These are phyloP conservation scores for Chiua virens DNA, from an alignment of 768 basidiomycete species.

Conservation along the genomic window DNA sequence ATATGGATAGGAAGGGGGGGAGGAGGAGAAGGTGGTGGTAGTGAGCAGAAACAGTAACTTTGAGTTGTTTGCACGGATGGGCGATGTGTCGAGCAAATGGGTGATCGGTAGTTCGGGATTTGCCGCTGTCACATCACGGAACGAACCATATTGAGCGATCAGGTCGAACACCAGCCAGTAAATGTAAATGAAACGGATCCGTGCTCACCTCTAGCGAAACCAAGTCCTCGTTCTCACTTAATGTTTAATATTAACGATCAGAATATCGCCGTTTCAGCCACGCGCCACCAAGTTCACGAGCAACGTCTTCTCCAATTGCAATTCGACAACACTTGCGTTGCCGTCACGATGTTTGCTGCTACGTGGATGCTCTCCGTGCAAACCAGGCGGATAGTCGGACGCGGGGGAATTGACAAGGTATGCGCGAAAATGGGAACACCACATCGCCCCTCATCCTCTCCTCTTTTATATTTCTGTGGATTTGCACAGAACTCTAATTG, in stretches of 20 bases:
- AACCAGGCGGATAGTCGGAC: neutral
- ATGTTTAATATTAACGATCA: constrained; percentile 11
- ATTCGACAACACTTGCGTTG: no score
- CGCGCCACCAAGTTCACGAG: constrained; percentile 24
- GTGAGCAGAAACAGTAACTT: constrained; percentile 37
- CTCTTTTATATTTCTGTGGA: constrained; percentile 30
- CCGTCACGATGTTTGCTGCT: neutral
- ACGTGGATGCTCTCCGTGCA: constrained; percentile 8
- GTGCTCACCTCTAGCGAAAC: constrained; percentile 14
- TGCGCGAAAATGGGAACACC: constrained; percentile 17
- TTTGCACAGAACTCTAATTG: constrained; percentile 33
- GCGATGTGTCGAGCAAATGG: constrained; percentile 40
- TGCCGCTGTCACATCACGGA: constrained; percentile 45
- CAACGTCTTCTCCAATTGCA: neutral
- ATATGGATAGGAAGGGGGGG: constrained; percentile 35
- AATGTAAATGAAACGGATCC: constrained; percentile 30
- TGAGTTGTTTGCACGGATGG: constrained; percentile 28
- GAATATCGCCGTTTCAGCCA: constrained; percentile 13
- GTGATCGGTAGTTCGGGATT: constrained; percentile 61
- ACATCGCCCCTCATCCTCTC: constrained; percentile 2
- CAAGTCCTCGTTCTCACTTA: no score
- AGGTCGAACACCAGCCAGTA: constrained; percentile 4
- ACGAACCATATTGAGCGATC: constrained; percentile 42
- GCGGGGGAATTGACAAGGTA: constrained; percentile 1
- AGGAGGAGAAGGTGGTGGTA: constrained; percentile 21